These are phyloP conservation scores for Leucogyrophana mollusca DNA, from an alignment of 768 basidiomycete genomes.

Conservation along the genomic window DNA sequence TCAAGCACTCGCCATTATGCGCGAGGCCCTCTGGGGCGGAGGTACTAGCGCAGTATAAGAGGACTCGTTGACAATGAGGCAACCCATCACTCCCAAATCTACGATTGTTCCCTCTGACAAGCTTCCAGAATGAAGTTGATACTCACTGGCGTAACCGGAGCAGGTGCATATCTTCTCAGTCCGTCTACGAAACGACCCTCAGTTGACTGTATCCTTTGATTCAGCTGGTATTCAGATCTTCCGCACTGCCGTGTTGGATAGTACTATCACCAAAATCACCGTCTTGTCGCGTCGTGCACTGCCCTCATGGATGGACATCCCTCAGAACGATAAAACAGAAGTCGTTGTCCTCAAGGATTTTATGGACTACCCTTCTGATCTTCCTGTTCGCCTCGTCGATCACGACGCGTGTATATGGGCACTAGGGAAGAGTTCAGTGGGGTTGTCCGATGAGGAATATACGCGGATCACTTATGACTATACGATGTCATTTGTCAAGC, in stretches of 20 bases:
- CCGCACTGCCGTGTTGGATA: constrained; percentile 28
- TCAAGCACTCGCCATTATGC: too few relatives aligned
- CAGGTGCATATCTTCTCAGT: constrained; percentile 16
- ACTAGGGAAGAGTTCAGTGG: constrained; percentile 24
- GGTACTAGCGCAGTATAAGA: too few relatives aligned
- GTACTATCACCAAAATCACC: constrained; percentile 27
- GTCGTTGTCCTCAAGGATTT: constrained; percentile 34
- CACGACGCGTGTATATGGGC: constrained; percentile 39
- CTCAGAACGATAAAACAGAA: constrained; percentile 25
- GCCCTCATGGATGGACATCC: constrained; percentile 30
- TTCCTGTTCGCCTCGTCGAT: constrained; percentile 26
- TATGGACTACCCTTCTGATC: constrained; percentile 26
- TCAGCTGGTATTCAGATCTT: constrained; percentile 35
- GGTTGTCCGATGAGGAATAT: constrained; percentile 31
- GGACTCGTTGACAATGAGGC: not conserved
- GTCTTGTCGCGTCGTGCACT: constrained; percentile 33
- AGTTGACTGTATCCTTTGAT: not conserved
- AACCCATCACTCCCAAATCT: not conserved
- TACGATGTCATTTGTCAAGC: constrained; percentile 27
- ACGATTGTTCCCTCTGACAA: not conserved
- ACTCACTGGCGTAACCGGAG: constrained; percentile 34
- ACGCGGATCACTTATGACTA: constrained; percentile 35
- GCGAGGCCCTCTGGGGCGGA: too few relatives aligned
- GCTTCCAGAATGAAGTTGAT: constrained; percentile 22
- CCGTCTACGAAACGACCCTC: not conserved